phyloP scores from a whole-genome alignment of 495 filamentous ascomycete species.

The Daldinia decipiens region DNA sequence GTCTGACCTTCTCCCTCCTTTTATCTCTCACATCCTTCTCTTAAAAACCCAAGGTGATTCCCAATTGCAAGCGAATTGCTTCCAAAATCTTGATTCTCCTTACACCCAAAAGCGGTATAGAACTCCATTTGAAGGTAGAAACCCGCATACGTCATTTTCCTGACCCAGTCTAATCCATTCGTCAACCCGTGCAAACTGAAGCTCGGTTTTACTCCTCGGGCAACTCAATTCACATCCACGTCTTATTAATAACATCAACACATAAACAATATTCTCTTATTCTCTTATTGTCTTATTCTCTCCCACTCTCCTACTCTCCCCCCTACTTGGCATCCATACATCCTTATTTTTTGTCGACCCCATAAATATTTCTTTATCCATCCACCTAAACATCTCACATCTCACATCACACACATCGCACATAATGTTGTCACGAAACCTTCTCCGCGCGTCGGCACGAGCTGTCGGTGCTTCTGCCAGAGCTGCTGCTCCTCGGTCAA shows the following conservation, averaged over 20 bases:
- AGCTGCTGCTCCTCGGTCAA: constrained; percentile 34
- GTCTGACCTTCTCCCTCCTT: constrained; percentile 22
- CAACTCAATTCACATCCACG: constrained; percentile 5
- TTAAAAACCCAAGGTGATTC: constrained; percentile 19
- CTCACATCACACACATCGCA: constrained; percentile 14
- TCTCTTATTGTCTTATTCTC: not conserved
- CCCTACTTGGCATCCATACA: constrained; percentile 15
- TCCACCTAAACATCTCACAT: constrained; percentile 9
- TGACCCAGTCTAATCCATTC: constrained; percentile 27
- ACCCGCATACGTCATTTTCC: constrained; percentile 43
- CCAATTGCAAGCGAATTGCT: constrained; percentile 11
- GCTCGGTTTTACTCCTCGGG: constrained; percentile 10
- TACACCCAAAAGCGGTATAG: constrained; percentile 36
- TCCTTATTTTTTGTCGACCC: constrained; percentile 2
- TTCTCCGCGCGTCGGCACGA: constrained; percentile 38
- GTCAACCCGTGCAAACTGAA: constrained; percentile 34
- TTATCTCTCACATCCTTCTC: constrained; percentile 16
- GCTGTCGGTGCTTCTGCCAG: constrained; percentile 25
- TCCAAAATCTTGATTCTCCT: constrained; percentile 21
- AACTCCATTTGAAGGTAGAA: constrained; percentile 32
- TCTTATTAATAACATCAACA: constrained; percentile 14
- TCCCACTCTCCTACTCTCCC: not conserved
- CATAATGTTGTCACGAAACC: constrained; percentile 39
- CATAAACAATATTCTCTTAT: constrained; percentile 11
- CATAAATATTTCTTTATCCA: not conserved